Percentiles rank a stretch among this genome's conserved stretches.
Conservation (phyloP, 1,284 basidiomycete species). For the Schizopora paradoxa region DNA sequence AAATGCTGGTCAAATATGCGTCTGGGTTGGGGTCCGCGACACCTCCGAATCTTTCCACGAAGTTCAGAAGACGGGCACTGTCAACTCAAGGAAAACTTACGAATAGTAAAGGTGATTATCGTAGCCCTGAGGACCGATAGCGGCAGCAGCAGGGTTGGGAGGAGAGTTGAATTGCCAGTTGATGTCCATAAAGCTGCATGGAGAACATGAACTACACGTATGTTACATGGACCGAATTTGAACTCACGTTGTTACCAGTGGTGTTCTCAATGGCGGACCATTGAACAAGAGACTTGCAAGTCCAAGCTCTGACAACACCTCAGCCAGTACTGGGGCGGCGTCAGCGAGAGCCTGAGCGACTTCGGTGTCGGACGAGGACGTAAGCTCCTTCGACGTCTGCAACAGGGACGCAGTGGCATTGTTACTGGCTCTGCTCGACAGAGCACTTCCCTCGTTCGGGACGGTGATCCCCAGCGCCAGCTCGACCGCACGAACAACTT, state of each 20-base stretch:
- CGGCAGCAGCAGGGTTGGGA: slow-evolving; percentile 62
- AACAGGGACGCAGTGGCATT: slow-evolving; percentile 10
- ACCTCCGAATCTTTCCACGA: slow-evolving; percentile 69
- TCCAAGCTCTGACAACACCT: slow-evolving; percentile 34
- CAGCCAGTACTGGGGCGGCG: slow-evolving; percentile 45
- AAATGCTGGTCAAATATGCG: slow-evolving; percentile 63
- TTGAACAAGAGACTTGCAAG: slow-evolving; percentile 28
- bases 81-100: slow-evolving; percentile 32
- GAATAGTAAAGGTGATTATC: slow-evolving; percentile 75
- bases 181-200: slow-evolving; percentile 70
- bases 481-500: slow-evolving; percentile 61
- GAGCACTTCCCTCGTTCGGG: too few relatives aligned
- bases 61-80: too few relatives aligned
- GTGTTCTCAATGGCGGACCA: slow-evolving; percentile 23
- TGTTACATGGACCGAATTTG: not conserved
- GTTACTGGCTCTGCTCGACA: slow-evolving; percentile 16
- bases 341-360: slow-evolving; percentile 41
- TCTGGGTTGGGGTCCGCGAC: slow-evolving; percentile 58
- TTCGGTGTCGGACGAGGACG: slow-evolving; percentile 36
- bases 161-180: slow-evolving; percentile 68
- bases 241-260: slow-evolving; percentile 48
- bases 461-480: slow-evolving; percentile 53
- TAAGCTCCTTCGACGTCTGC: not conserved
- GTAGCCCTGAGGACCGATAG: slow-evolving; percentile 62
- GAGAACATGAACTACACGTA: too few relatives aligned